Conservation (phyloP, 2,329 filamentous ascomycete species). For the Trichoderma atroviride region DNA sequence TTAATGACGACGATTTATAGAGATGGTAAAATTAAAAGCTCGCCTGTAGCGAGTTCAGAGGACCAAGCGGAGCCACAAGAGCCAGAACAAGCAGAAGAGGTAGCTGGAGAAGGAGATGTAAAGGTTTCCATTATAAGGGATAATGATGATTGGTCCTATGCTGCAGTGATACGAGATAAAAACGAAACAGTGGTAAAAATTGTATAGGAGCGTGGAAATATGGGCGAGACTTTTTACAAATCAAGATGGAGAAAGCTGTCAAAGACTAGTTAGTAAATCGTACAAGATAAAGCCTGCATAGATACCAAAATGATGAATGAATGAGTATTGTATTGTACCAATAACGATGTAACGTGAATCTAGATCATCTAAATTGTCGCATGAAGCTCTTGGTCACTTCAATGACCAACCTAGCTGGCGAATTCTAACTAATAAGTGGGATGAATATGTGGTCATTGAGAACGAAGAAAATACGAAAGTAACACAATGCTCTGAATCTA, state of each 20-base stretch:
- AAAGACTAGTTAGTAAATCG: neutral
- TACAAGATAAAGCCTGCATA: neutral
- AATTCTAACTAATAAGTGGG: neutral
- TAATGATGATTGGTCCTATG: neutral
- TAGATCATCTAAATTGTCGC: neutral
- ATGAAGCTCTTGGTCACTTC: neutral
- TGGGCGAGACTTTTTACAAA: neutral
- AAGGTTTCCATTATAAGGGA: neutral
- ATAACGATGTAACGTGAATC: neutral
- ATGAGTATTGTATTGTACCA: neutral
- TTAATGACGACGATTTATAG: neutral
- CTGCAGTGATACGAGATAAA: neutral
- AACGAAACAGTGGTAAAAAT: neutral
- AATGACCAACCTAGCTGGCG: neutral
- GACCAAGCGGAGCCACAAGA: neutral
- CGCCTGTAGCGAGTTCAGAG: neutral
- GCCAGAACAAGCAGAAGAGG: neutral
- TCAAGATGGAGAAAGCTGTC: neutral
- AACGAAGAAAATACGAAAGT: neutral
- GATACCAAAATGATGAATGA: neutral
- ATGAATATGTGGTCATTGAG: no score
- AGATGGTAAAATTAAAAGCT: neutral
- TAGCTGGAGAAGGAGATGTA: neutral
- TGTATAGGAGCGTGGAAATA: neutral
- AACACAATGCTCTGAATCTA: neutral